These are phyloP conservation scores for Mimosa pudica DNA, from an alignment of 306 rosid species.

Conservation along the genomic window DNA sequence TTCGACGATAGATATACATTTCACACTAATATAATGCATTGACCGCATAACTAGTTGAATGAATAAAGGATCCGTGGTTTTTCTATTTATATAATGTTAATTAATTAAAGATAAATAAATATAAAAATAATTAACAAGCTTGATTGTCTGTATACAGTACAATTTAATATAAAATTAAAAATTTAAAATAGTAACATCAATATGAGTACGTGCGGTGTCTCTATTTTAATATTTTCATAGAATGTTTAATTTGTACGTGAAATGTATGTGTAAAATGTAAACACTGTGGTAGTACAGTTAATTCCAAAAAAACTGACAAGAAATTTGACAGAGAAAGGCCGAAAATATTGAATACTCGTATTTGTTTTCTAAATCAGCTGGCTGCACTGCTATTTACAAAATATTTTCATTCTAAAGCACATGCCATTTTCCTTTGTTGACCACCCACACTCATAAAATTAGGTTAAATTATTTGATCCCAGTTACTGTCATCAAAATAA, in stretches of 20 bases:
- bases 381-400: neutral
- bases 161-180: too few relatives aligned
- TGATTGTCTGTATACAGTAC: neutral
- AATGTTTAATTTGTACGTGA: neutral
- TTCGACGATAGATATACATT: too few relatives aligned
- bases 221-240: neutral
- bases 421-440: neutral
- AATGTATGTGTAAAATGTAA: too few relatives aligned
- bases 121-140: neutral
- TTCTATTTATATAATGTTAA: neutral
- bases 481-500: neutral
- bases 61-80: neutral
- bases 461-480: neutral
- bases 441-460: neutral
- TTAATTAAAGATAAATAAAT: neutral
- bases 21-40: neutral
- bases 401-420: neutral
- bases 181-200: neutral
- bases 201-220: neutral
- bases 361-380: neutral
- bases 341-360: constrained; percentile 5
- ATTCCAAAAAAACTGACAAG: neutral
- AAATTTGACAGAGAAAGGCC: neutral
- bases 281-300: neutral
- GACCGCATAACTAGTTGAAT: neutral